These are phyloP conservation scores for Hibiscus tridactylites DNA, from an alignment of 345 rosid genomes.

Conservation along the genomic window DNA sequence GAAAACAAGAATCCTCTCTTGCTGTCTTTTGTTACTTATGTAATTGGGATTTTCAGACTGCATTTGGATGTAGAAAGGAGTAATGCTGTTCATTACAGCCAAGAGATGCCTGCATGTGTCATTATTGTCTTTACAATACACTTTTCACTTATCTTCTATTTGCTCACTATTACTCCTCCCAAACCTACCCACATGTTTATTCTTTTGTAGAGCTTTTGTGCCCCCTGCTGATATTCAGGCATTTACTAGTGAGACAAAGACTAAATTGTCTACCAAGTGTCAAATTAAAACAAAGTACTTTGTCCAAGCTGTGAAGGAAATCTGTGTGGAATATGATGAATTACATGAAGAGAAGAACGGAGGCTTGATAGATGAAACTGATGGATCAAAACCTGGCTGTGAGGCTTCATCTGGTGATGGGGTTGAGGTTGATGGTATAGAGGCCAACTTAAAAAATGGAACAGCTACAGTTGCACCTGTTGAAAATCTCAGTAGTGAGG, in stretches of 20 bases:
- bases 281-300: conserved; percentile 72
- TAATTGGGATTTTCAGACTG: not conserved
- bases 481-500: conserved; percentile 28
- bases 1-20: not conserved
- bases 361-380: conserved; percentile 33
- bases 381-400: conserved; percentile 25
- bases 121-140: too few relatives aligned
- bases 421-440: conserved; percentile 37
- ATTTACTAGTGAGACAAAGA: conserved; percentile 73
- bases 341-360: conserved; percentile 41
- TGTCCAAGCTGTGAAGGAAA: conserved; percentile 81
- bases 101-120: too few relatives aligned
- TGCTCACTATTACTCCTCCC: conserved; percentile 3
- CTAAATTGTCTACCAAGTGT: conserved; percentile 48
- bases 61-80: not conserved
- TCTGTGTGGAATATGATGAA: conserved; percentile 68
- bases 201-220: conserved; percentile 71
- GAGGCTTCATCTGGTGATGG: conserved; percentile 36
- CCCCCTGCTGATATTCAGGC: conserved; percentile 70
- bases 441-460: conserved; percentile 31
- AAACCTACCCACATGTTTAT: not conserved
- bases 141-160: too few relatives aligned
- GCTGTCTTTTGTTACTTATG: not conserved
- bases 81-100: not conserved
- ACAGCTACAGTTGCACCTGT: conserved; percentile 14